Conservation (phyloP, 495 filamentous ascomycete genomes). For the Sporormia fimetaria region DNA sequence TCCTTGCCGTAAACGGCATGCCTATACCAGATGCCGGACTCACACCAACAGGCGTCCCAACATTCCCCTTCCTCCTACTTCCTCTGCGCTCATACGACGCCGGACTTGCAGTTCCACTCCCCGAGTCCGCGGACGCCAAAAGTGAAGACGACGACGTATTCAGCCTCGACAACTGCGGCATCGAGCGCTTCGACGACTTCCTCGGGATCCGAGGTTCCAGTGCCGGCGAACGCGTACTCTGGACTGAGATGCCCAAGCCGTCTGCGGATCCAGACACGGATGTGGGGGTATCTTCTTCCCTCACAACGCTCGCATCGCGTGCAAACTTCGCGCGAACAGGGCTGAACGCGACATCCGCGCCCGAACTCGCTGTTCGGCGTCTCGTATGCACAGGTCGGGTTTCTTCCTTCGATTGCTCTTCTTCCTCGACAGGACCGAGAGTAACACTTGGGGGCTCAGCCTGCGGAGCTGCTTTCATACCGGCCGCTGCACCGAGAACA, state of each 20-base stretch:
- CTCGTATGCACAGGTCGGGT: conserved; percentile 4
- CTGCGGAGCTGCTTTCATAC: too few species aligned
- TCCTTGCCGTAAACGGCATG: too few species aligned
- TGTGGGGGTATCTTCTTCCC: conserved; percentile 1
- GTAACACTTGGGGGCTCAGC: too few species aligned
- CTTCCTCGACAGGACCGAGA: too few species aligned
- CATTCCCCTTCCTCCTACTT: conserved; percentile 14
- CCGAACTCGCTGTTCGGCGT: conserved; percentile 21
- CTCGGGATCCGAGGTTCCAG: conserved; percentile 7
- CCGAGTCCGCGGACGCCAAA: too few species aligned
- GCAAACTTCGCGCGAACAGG: neutral
- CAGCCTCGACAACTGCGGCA: neutral
- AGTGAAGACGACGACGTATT: too few species aligned
- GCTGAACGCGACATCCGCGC: conserved; percentile 14
- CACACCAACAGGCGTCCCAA: conserved; percentile 1
- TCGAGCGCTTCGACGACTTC: conserved; percentile 1
- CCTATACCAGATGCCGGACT: too few species aligned
- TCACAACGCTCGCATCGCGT: neutral
- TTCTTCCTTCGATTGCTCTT: conserved; percentile 4
- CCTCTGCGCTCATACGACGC: conserved; percentile 9
- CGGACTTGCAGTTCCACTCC: neutral
- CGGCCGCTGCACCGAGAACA: conserved; percentile 8
- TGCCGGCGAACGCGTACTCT: too few species aligned
- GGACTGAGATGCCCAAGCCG: too few species aligned
- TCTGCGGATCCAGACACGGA: conserved; percentile 1